Conservation (phyloP, 2,329 filamentous ascomycete genomes). For the Pleurostoma richardsiae region DNA sequence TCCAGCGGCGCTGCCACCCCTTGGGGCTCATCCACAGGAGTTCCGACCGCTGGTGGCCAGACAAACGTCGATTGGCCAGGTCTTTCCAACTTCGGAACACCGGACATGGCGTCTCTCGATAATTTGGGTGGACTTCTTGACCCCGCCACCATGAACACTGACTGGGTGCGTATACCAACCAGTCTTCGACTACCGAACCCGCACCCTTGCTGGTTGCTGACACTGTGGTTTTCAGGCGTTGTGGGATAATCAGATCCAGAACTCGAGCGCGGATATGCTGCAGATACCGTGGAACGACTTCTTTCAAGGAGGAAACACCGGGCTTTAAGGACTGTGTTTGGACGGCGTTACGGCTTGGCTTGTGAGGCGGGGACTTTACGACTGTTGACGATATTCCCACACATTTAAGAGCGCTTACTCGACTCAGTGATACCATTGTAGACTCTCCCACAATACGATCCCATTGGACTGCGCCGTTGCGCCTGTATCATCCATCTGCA, state of each 20-base stretch:
- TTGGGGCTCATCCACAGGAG: background rate
- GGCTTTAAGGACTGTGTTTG: too few relatives aligned
- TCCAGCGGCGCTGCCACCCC: background rate
- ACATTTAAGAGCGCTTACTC: too few relatives aligned
- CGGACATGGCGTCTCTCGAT: background rate
- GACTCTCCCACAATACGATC: too few relatives aligned
- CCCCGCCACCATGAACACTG: slow-evolving; percentile 2
- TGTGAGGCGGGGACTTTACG: too few relatives aligned
- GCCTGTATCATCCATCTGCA: too few relatives aligned
- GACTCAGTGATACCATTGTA: too few relatives aligned
- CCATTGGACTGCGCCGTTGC: too few relatives aligned
- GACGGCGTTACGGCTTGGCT: too few relatives aligned
- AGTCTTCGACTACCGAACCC: too few relatives aligned
- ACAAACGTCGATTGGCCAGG: background rate
- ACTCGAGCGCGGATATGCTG: slow-evolving; percentile 12
- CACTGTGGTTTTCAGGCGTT: slow-evolving; percentile 8
- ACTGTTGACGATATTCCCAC: too few relatives aligned
- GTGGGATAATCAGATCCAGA: slow-evolving; percentile 19
- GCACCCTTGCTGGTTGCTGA: background rate
- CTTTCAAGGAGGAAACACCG: slow-evolving; percentile 3
- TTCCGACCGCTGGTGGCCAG: background rate
- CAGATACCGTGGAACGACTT: slow-evolving; percentile 19
- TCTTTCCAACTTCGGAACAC: background rate
- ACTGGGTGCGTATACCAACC: slow-evolving; percentile 7
- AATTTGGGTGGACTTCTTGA: slow-evolving; percentile 1